Evolutionary conservation across 768 basidiomycete species (phyloP).

Genomic region (Neoboletus magnificus): DNA sequence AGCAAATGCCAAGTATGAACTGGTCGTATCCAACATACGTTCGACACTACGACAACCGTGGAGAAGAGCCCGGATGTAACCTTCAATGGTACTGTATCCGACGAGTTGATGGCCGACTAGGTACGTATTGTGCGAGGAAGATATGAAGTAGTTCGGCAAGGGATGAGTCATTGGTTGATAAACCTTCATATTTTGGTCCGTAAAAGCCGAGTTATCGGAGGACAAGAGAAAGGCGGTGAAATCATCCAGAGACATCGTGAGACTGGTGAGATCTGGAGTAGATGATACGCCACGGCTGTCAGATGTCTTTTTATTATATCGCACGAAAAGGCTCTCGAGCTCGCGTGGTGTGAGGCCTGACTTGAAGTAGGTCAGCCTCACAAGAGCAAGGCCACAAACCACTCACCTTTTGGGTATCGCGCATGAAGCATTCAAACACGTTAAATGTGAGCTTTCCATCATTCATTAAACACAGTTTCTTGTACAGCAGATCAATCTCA

Average conservation of each 20-base stretch:
- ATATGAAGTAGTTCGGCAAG: slow-evolving; percentile 83
- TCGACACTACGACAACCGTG: slow-evolving; percentile 94
- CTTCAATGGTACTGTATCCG: slow-evolving; percentile 86
- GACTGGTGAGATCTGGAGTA: slow-evolving; percentile 3
- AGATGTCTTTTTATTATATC: slow-evolving; percentile 28
- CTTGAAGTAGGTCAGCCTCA: slow-evolving; percentile 26
- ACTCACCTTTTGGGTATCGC: slow-evolving; percentile 47
- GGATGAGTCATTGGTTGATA: slow-evolving; percentile 89
- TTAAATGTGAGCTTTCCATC: slow-evolving; percentile 36
- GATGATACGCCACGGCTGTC: background rate
- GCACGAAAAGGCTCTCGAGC: slow-evolving; percentile 35
- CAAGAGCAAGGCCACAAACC: background rate
- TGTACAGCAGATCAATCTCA: slow-evolving; percentile 71
- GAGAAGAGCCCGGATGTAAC: slow-evolving; percentile 88
- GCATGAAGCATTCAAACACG: slow-evolving; percentile 51
- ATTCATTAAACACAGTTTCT: slow-evolving; percentile 32
- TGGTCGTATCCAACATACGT: slow-evolving; percentile 50
- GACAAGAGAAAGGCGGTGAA: slow-evolving; percentile 83
- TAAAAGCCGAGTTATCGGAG: slow-evolving; percentile 63
- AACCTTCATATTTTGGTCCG: slow-evolving; percentile 49
- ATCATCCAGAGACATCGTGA: slow-evolving; percentile 48
- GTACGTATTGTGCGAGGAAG: slow-evolving; percentile 91
- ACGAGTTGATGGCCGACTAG: slow-evolving; percentile 83
- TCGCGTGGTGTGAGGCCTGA: slow-evolving; percentile 34
- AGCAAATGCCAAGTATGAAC: background rate